Conservation (phyloP, 2,329 filamentous ascomycete species). For the Mollisia scopiformis region DNA sequence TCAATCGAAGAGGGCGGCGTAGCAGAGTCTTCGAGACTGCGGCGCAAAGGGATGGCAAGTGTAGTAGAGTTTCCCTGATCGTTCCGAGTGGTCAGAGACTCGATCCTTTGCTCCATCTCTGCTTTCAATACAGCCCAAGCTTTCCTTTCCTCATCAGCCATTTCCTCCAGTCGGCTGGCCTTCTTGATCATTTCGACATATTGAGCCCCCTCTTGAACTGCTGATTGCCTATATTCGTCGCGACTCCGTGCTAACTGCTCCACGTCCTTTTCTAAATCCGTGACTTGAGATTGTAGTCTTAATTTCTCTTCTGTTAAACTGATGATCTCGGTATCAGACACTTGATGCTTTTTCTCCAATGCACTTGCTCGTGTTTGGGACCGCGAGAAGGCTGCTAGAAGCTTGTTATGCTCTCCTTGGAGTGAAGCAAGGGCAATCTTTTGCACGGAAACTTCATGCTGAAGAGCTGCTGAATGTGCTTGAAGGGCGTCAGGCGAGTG, state of each 20-base stretch:
- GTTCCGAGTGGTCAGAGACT: slow-evolving; percentile 19
- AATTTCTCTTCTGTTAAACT: slow-evolving; percentile 53
- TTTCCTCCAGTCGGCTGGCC: slow-evolving; percentile 35
- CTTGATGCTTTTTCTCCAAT: slow-evolving; percentile 53
- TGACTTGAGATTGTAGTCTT: slow-evolving; percentile 48
- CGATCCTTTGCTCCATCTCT: slow-evolving; percentile 34
- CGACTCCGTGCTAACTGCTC: slow-evolving; percentile 50
- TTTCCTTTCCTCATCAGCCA: slow-evolving; percentile 33
- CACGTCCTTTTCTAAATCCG: slow-evolving; percentile 49
- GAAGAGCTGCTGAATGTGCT: slow-evolving; percentile 41
- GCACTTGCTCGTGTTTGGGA: slow-evolving; percentile 52
- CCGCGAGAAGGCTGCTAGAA: slow-evolving; percentile 53
- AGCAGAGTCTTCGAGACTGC: not conserved
- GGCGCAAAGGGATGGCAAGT: not conserved
- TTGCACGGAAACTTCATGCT: slow-evolving; percentile 57
- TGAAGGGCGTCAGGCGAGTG: slow-evolving; percentile 33
- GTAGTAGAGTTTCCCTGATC: not conserved
- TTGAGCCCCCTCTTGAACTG: slow-evolving; percentile 36
- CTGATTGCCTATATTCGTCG: slow-evolving; percentile 44
- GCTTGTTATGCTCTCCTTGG: slow-evolving; percentile 55
- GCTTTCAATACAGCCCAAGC: slow-evolving; percentile 30
- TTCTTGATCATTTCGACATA: slow-evolving; percentile 39
- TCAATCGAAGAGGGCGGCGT: slow-evolving; percentile 6
- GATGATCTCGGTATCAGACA: slow-evolving; percentile 55
- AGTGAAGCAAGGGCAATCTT: slow-evolving; percentile 54